Conservation (phyloP, 2,329 filamentous ascomycete genomes). For the Trichoderma afroharzianum region DNA sequence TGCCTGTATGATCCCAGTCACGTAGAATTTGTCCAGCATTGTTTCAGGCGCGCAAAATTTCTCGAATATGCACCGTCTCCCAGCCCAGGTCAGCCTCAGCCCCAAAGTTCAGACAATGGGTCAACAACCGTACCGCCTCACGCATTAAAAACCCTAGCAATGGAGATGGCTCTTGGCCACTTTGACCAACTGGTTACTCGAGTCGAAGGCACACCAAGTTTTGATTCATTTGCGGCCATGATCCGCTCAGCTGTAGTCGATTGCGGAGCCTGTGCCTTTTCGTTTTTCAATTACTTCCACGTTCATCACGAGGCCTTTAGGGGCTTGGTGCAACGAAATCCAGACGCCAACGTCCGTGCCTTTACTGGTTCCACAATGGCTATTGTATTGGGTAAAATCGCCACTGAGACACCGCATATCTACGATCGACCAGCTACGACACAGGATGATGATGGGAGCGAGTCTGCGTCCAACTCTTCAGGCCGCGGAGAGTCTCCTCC, state of each 20-base stretch:
- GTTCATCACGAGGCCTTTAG: slow-evolving; percentile 55
- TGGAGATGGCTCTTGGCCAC: slow-evolving; percentile 59
- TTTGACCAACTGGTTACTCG: slow-evolving; percentile 73
- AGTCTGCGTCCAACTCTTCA: neutral
- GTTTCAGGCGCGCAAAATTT: slow-evolving; percentile 56
- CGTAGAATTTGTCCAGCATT: slow-evolving; percentile 59
- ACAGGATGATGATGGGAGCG: neutral
- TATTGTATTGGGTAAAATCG: slow-evolving; percentile 50
- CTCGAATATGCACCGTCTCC: slow-evolving; percentile 33
- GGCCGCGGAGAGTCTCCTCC: slow-evolving; percentile 9
- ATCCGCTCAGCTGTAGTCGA: slow-evolving; percentile 45
- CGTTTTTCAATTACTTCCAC: slow-evolving; percentile 60
- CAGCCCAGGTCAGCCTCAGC: neutral
- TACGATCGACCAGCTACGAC: slow-evolving; percentile 37
- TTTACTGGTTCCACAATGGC: slow-evolving; percentile 51
- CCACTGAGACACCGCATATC: slow-evolving; percentile 41
- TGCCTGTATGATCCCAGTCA: slow-evolving; percentile 75
- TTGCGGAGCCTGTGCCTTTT: slow-evolving; percentile 52
- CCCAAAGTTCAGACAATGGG: neutral
- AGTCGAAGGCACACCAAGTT: slow-evolving; percentile 63
- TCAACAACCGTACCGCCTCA: slow-evolving; percentile 18
- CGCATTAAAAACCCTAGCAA: slow-evolving; percentile 44
- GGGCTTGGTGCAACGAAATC: slow-evolving; percentile 61
- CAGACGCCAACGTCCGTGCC: slow-evolving; percentile 53
- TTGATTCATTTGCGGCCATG: slow-evolving; percentile 52